Conservation (phyloP, 768 basidiomycete genomes). For the Russula ochroleuca region DNA sequence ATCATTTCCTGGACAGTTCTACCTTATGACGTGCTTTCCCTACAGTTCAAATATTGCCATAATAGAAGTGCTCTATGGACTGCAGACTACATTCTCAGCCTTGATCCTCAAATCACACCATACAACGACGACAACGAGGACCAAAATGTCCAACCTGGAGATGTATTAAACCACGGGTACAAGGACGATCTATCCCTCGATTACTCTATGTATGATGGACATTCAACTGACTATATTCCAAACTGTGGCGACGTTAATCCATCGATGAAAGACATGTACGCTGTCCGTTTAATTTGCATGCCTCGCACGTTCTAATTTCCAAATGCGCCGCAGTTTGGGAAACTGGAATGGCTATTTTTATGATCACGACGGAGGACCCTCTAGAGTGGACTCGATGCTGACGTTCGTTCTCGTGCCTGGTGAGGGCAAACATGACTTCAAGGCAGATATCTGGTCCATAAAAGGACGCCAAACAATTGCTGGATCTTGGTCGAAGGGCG, state of each 20-base stretch:
- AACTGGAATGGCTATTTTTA: constrained; percentile 23
- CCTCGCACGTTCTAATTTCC: background rate
- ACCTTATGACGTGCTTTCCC: background rate
- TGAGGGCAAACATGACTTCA: constrained; percentile 10
- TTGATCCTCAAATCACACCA: constrained; percentile 1
- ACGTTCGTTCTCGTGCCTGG: constrained; percentile 15
- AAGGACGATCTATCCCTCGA: constrained; percentile 10
- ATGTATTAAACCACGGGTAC: constrained; percentile 3
- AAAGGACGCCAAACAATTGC: constrained; percentile 23
- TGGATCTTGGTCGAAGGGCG: constrained; percentile 24
- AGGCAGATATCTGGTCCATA: constrained; percentile 14
- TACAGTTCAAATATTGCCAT: constrained; percentile 13
- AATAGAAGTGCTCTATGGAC: background rate
- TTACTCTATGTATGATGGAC: constrained; percentile 21
- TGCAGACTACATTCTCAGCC: constrained; percentile 3
- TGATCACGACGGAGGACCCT: background rate
- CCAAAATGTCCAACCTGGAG: constrained; percentile 1
- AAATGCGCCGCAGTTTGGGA: constrained; percentile 10
- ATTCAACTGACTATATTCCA: constrained; percentile 15
- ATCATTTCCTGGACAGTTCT: background rate
- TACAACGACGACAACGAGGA: constrained; percentile 19
- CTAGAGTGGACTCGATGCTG: constrained; percentile 10
- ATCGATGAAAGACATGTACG: constrained; percentile 18
- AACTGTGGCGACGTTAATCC: background rate
- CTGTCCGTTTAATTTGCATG: background rate